These are phyloP conservation scores for Pythium sukuiense DNA, from an alignment of 352 stramenopile genomes.

Conservation along the genomic window DNA sequence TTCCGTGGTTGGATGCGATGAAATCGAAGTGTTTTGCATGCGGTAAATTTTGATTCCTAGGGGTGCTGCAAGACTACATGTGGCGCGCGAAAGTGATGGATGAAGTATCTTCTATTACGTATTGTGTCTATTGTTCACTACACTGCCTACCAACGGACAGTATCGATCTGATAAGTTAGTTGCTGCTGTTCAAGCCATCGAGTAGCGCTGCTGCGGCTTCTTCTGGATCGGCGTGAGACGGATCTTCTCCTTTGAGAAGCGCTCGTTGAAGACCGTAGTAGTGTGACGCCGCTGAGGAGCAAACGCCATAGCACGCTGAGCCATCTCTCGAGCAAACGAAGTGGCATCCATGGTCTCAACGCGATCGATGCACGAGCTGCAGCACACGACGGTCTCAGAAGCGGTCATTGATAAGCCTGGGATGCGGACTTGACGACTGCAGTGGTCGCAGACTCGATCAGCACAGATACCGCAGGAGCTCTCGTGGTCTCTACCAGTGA, in stretches of 20 bases:
- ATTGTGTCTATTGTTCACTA: no score
- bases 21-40: no score
- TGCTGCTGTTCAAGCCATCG: neutral
- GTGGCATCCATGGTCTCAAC: slow-evolving; percentile 15
- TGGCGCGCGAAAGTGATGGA: no score
- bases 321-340: slow-evolving; percentile 7
- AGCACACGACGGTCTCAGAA: slow-evolving; percentile 9
- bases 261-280: no score
- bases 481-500: neutral
- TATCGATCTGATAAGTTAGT: neutral
- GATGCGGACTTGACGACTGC: slow-evolving; percentile 8
- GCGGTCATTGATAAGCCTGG: neutral
- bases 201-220: no score
- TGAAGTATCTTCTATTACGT: no score
- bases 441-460: slow-evolving; percentile 17
- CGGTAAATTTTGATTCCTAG: no score
- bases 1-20: no score
- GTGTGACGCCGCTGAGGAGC: no score
- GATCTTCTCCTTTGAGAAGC: no score
- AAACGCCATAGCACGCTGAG: slow-evolving; percentile 16
- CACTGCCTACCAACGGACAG: neutral
- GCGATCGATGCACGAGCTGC: slow-evolving; percentile 12
- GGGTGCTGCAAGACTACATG: no score
- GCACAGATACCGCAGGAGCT: slow-evolving; percentile 11
- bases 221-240: no score